Evolutionary conservation across 306 rosid species (phyloP), one percentile per base, ranked within the genome.

Genomic region (Lithocarpus polystachyus): DNA sequence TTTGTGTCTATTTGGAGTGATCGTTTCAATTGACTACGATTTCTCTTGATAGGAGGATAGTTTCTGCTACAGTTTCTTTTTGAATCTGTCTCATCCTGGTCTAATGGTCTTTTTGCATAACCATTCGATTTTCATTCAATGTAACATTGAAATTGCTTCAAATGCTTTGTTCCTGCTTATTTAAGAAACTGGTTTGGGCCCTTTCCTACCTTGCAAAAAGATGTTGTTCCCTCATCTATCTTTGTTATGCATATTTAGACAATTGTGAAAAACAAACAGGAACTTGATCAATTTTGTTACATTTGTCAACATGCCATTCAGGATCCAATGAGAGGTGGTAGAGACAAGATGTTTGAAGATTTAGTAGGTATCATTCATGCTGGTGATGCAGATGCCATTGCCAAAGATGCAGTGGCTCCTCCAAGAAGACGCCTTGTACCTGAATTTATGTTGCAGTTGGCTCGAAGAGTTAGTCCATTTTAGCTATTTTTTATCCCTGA

Each of bases 281-380:
- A 26, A 61, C 37, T 61, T 61, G 35, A 23, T 13, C 14, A 11
- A 7, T 7, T 18, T 31, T 17, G 14, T 18, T 33, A 31, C 7
- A 17, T 65, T 29, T 28, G 52, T 81, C 77, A 31, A 26, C 59
- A 14, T 67, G 53, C 48, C 37, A 72, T 75, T 79, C 77, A 94
- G 97, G 99, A 94, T 87, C 99, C 99, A 6, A 94, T 94, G 99
- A 89, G 99, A 83, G 99, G 98, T 56, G 94, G 97, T 52, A 79
- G 29, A 61, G 97, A 94, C 71, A 80, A 89, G 8, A 75, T 94
- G 97, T 87, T 94, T 84, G 93, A 87, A 59, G 97, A 94, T 82
- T 80, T 94, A 75, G 85, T 94, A 69, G 87, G 72, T 37, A 82
- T 88, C 78, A 86, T 94, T 52, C 97, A 92, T 40, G 83, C 91